A percentile compares a stretch with the other conserved stretches of the same genome.
phyloP scores from a whole-genome alignment of 345 rosid species.

The Ailanthus altissimus region DNA sequence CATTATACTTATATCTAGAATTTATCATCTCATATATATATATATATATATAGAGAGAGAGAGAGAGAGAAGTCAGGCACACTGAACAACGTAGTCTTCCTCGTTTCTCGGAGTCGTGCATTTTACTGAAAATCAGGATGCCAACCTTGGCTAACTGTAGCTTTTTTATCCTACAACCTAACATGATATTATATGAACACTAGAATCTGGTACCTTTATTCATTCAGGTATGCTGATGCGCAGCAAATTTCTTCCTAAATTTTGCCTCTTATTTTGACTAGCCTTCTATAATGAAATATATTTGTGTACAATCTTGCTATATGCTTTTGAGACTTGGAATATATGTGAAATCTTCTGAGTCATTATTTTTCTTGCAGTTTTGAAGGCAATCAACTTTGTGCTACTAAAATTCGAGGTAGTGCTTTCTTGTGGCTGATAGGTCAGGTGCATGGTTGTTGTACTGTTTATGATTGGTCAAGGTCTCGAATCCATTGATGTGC shows the following conservation, averaged over 20 bases:
- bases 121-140: conserved; percentile 6
- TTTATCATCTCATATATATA: background rate
- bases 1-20: background rate
- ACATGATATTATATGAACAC: background rate
- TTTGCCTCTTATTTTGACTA: background rate
- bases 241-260: background rate
- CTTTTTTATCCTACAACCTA: background rate
- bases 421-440: conserved; percentile 96
- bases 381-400: conserved; percentile 65
- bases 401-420: conserved; percentile 73
- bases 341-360: conserved; percentile 6
- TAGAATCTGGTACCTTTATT: too few species aligned
- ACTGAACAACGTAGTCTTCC: background rate
- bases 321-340: conserved; percentile 12
- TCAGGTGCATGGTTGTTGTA: conserved; percentile 89
- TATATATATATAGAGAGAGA: too few species aligned
- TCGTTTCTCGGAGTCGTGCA: background rate
- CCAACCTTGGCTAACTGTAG: background rate
- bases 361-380: conserved; percentile 43
- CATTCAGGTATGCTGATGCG: background rate
- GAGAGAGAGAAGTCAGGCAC: background rate
- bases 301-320: background rate
- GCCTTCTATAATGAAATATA: background rate
- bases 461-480: conserved; percentile 93
- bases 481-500: conserved; percentile 73